phyloP scores from a whole-genome alignment of 2,329 filamentous ascomycete species.

The Aspergillus glaucus region DNA sequence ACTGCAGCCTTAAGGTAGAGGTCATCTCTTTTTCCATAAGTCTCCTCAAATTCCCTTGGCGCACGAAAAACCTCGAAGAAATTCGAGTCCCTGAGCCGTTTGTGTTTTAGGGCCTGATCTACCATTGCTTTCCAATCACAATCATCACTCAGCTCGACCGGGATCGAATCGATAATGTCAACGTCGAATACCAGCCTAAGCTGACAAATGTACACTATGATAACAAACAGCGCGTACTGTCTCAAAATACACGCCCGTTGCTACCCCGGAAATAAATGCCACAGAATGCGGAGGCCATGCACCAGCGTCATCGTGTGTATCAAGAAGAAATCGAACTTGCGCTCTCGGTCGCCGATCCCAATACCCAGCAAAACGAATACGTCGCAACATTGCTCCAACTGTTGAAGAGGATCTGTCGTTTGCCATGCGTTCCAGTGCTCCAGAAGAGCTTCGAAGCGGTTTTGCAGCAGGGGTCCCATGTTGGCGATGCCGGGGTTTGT shows the following conservation, averaged over 20 bases:
- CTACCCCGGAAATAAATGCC: neutral
- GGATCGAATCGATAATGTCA: neutral
- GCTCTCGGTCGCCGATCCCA: neutral
- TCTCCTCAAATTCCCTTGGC: conserved; percentile 15
- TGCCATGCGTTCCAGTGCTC: neutral
- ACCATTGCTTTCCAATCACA: neutral
- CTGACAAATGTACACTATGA: conserved; percentile 3
- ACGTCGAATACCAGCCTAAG: neutral
- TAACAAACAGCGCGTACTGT: conserved; percentile 3
- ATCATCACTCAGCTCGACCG: neutral
- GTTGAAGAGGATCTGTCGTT: neutral
- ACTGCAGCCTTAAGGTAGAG: conserved; percentile 40
- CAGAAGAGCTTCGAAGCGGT: neutral
- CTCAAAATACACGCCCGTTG: neutral
- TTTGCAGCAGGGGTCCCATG: neutral
- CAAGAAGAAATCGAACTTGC: conserved; percentile 3
- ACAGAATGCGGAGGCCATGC: conserved; percentile 1
- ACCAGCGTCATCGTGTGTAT: conserved; percentile 2
- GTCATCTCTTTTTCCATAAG: conserved; percentile 30
- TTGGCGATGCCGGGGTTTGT: neutral
- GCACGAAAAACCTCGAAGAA: conserved; percentile 4
- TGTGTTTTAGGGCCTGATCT: neutral
- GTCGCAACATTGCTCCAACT: conserved; percentile 3
- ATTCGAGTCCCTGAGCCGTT: conserved; percentile 1
- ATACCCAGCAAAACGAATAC: neutral